Conservation (phyloP, 179 eudicot species). For the Drosera spatulata region DNA sequence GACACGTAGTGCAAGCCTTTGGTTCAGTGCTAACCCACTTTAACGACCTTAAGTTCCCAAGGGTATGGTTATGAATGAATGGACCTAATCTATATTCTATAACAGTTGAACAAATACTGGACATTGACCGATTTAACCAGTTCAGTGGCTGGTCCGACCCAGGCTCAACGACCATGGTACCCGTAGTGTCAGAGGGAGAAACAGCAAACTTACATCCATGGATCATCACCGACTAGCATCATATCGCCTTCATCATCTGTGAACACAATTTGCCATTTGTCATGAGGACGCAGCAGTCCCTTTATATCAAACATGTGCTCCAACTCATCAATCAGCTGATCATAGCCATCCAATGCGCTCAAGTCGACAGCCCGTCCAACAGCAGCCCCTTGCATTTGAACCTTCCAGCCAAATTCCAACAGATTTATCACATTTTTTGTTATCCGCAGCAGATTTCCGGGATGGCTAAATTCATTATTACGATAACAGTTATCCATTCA, state of each 20-base stretch:
- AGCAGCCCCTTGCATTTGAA: constrained; percentile 95
- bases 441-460: background rate
- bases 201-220: constrained; percentile 67
- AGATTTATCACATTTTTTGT: background rate
- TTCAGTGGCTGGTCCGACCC: too few relatives aligned
- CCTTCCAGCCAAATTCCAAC: constrained; percentile 24
- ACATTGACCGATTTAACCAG: too few relatives aligned
- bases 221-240: constrained; percentile 97
- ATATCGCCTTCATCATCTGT: constrained; percentile 90
- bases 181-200: too few relatives aligned
- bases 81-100: too few relatives aligned
- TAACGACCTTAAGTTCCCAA: too few relatives aligned
- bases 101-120: too few relatives aligned
- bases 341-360: constrained; percentile 47
- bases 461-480: background rate
- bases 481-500: background rate
- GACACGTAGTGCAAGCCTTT: too few relatives aligned
- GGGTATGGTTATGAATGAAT: too few relatives aligned
- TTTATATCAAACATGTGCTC: constrained; percentile 73
- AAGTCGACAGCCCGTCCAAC: constrained; percentile 97
- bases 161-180: too few relatives aligned
- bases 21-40: too few relatives aligned
- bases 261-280: constrained; percentile 73
- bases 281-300: constrained; percentile 56
- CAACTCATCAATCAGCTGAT: constrained; percentile 53